Conservation (phyloP, 2,329 filamentous ascomycete species). For the Botryotinia convoluta region DNA sequence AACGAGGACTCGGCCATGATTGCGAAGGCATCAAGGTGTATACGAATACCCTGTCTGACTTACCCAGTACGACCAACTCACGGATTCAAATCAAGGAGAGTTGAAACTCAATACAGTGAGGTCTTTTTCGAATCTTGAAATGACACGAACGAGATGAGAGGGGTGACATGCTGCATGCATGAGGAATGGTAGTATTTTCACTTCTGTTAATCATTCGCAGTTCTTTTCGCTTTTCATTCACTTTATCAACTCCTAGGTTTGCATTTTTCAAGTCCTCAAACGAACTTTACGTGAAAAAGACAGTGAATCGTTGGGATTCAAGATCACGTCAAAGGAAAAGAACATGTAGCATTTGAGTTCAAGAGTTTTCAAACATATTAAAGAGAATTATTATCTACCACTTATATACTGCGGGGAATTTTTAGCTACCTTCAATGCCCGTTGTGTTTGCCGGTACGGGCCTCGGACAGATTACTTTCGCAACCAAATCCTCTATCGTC, state of each 20-base stretch:
- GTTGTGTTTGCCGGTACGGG: neutral
- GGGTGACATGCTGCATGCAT: neutral
- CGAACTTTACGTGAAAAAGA: neutral
- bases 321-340: neutral
- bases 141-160: neutral
- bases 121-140: neutral
- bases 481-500: neutral
- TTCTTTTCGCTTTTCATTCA: neutral
- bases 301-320: neutral
- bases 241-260: neutral
- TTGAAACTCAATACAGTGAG: neutral
- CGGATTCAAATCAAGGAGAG: neutral
- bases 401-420: neutral
- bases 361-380: neutral
- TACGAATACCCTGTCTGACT: neutral
- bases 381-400: neutral
- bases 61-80: neutral
- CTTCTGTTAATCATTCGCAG: neutral
- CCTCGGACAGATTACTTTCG: neutral
- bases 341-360: neutral
- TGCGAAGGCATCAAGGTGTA: neutral
- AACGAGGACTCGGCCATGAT: neutral
- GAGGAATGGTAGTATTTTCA: neutral
- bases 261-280: neutral
- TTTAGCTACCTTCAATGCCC: neutral